Conservation (phyloP, 2,329 filamentous ascomycete species). For the Nemania bipapillata region DNA sequence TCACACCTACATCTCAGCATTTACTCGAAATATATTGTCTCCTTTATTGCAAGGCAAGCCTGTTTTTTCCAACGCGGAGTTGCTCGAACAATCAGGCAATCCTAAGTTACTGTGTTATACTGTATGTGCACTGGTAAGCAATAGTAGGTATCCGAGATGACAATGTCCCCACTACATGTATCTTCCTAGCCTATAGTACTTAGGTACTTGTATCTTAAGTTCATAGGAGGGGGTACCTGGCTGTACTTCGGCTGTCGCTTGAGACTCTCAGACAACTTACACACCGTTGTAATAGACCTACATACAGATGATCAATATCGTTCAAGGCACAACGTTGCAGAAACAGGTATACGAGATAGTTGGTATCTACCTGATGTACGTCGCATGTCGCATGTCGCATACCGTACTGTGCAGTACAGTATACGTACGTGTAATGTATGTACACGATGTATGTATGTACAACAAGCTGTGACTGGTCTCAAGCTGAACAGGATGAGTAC, state of each 20-base stretch:
- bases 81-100: background rate
- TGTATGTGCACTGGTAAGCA: background rate
- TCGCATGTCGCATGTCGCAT: background rate
- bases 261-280: background rate
- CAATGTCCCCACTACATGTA: constrained; percentile 13
- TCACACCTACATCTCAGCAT: background rate
- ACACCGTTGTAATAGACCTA: background rate
- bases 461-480: constrained; percentile 14
- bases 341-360: background rate
- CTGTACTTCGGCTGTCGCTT: background rate
- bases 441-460: background rate
- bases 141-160: background rate
- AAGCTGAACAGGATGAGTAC: constrained; percentile 24
- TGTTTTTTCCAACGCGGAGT: background rate
- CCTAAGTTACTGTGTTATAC: background rate
- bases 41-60: background rate
- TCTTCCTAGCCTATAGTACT: too few species aligned
- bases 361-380: background rate
- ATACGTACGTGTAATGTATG: background rate
- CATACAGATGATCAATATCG: background rate
- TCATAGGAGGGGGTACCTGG: too few species aligned
- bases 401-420: background rate
- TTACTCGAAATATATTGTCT: background rate
- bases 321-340: background rate
- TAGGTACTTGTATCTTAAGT: too few species aligned